Percentiles rank a stretch among this genome's conserved stretches.
Evolutionary conservation across 2,329 filamentous ascomycete species (phyloP).

Genomic region (Nothopassalora personata): DNA sequence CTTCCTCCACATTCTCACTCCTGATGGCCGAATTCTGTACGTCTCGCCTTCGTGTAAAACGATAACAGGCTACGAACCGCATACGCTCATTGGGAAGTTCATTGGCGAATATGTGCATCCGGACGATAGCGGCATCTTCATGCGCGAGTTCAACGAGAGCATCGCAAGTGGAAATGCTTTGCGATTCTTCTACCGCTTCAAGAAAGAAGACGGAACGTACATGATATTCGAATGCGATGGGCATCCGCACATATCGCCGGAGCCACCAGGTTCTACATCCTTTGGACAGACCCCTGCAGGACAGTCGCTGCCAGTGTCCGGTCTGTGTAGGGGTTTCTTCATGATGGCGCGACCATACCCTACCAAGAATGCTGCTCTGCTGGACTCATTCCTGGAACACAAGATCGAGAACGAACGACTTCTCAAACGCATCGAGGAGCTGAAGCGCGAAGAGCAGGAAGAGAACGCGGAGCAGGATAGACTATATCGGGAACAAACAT

Average conservation of each 20-base stretch:
- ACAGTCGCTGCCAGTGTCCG: slow-evolving; percentile 44
- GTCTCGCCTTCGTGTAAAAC: slow-evolving; percentile 71
- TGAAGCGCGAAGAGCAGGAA: slow-evolving; percentile 79
- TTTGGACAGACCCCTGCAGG: slow-evolving; percentile 21
- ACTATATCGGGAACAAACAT: slow-evolving; percentile 41
- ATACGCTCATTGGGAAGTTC: slow-evolving; percentile 68
- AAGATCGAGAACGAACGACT: slow-evolving; percentile 94
- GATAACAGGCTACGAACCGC: slow-evolving; percentile 68
- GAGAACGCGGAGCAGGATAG: slow-evolving; percentile 64
- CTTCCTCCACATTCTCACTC: slow-evolving; percentile 78
- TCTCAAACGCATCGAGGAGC: slow-evolving; percentile 74
- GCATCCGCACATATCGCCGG: slow-evolving; percentile 77
- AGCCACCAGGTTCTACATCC: slow-evolving; percentile 44
- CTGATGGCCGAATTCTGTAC: slow-evolving; percentile 77
- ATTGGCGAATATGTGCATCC: slow-evolving; percentile 79
- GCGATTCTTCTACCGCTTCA: slow-evolving; percentile 81
- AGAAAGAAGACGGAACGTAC: slow-evolving; percentile 66
- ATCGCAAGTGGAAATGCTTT: slow-evolving; percentile 75
- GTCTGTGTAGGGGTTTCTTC: slow-evolving; percentile 83
- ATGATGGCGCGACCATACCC: slow-evolving; percentile 89
- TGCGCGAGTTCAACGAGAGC: slow-evolving; percentile 82
- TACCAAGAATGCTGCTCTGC: slow-evolving; percentile 74
- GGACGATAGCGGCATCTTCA: slow-evolving; percentile 77
- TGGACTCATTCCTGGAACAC: slow-evolving; percentile 92
- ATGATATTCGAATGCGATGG: slow-evolving; percentile 87